These are phyloP conservation scores for Heimioporus sp. DNA, from an alignment of 768 basidiomycete genomes.

Conservation along the genomic window DNA sequence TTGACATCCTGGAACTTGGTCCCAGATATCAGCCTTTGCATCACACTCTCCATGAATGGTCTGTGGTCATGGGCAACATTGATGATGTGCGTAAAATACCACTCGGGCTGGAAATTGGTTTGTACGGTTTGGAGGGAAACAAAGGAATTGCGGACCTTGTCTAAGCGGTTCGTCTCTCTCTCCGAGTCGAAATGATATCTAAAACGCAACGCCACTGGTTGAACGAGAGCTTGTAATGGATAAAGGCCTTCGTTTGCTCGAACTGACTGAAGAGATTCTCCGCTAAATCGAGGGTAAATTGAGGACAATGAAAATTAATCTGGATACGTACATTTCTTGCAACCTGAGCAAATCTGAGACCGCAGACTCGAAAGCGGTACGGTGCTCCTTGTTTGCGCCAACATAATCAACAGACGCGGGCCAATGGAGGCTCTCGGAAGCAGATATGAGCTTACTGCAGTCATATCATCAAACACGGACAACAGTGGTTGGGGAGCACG, in stretches of 20 bases:
- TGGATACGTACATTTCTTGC: constrained; percentile 67
- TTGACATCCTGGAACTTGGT: constrained; percentile 63
- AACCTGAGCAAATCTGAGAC: constrained; percentile 76
- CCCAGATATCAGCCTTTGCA: constrained; percentile 68
- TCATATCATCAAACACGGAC: neutral
- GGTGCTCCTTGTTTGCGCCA: constrained; percentile 45
- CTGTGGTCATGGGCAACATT: constrained; percentile 86
- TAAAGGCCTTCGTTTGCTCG: constrained; percentile 57
- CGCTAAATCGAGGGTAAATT: constrained; percentile 37
- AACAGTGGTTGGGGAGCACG: neutral
- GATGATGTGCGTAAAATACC: constrained; percentile 91
- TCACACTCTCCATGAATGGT: constrained; percentile 69
- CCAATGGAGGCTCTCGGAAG: constrained; percentile 83
- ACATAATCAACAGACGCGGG: constrained; percentile 72
- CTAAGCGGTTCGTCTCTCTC: constrained; percentile 84
- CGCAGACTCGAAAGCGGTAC: constrained; percentile 67
- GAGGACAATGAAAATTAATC: neutral
- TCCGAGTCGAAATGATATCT: constrained; percentile 92
- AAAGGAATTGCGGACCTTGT: constrained; percentile 60
- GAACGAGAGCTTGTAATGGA: constrained; percentile 79
- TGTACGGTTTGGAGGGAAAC: neutral
- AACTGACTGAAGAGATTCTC: constrained; percentile 43
- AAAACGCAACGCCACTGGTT: constrained; percentile 83
- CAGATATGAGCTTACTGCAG: constrained; percentile 56
- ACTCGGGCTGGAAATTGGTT: constrained; percentile 71